A percentile compares a stretch with the other conserved stretches of the same genome.
Evolutionary conservation across 2,329 filamentous ascomycete species (phyloP).

Genomic region (Tolypocladium pustulatum): DNA sequence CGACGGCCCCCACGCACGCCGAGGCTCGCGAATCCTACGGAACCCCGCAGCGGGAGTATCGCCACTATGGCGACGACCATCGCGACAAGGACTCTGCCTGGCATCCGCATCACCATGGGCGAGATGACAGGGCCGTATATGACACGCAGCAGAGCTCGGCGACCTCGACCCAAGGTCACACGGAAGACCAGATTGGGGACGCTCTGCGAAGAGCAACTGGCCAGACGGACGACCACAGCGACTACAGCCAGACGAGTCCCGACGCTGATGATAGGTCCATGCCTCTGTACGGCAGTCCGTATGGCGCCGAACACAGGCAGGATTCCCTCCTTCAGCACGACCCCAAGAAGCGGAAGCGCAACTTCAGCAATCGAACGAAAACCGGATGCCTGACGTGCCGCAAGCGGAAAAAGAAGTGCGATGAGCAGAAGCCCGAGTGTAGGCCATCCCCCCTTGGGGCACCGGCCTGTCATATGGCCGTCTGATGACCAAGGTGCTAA

Average conservation of each 20-base stretch:
- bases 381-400: slow-evolving; percentile 91
- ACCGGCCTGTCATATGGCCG: not conserved
- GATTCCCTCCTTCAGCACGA: slow-evolving; percentile 45
- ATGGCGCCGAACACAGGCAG: slow-evolving; percentile 36
- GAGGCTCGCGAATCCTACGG: slow-evolving; percentile 32
- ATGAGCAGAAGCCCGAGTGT: slow-evolving; percentile 91
- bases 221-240: slow-evolving; percentile 35
- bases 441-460: slow-evolving; percentile 27
- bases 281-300: slow-evolving; percentile 30
- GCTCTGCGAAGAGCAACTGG: slow-evolving; percentile 32
- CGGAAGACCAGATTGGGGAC: slow-evolving; percentile 39
- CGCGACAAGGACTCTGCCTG: slow-evolving; percentile 37
- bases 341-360: slow-evolving; percentile 61
- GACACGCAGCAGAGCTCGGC: slow-evolving; percentile 36
- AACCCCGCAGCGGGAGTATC: slow-evolving; percentile 34
- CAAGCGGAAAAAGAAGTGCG: slow-evolving; percentile 93
- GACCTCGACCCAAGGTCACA: slow-evolving; percentile 32
- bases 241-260: slow-evolving; percentile 42
- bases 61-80: slow-evolving; percentile 32
- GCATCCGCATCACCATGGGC: slow-evolving; percentile 34
- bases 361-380: slow-evolving; percentile 93
- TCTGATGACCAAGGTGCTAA: slow-evolving; percentile 4
- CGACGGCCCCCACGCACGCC: slow-evolving; percentile 16
- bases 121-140: slow-evolving; percentile 35
- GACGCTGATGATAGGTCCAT: slow-evolving; percentile 39